Base-by-base conservation (phyloP, 495 filamentous ascomycete species). In the Penicillium parvum region DNA sequence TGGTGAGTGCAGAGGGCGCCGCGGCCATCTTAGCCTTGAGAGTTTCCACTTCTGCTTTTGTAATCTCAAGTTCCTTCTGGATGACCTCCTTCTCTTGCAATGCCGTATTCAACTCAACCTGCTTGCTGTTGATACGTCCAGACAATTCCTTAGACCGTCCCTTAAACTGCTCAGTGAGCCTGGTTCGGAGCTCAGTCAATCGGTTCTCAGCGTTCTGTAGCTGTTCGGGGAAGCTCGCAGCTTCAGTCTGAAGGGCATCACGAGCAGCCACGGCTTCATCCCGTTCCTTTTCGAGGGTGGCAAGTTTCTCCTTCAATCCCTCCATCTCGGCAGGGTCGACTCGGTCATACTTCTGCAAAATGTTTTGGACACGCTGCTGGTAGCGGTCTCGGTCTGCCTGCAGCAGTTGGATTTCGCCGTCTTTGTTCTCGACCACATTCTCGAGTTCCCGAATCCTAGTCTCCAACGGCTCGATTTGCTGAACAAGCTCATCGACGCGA, bases 331-430 rank as follows among this genome's bases (percentile, higher is more conserved):
- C 86, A 11, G 91, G 92, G 57, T 98, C 92, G 18, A 94, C 82
- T 36, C 92, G 86, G 49, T 96, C 90, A 59, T 97, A 95, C 54
- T 96, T 96, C 49, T 88, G 86, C 15, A 98, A 78, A 36, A 97
- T 95, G 43, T 92, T 86, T 55, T 97, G 89, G 9, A 88, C 87
- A 14, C 94, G 82, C 65, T 95, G 87, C 57, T 94, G 89, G 81
- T 90, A 95, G 19, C 82, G 80, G 53, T 97, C 91, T 4, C 90
- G 79, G 58, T 96, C 89, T 45, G 87, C 83, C 45, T 91, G 83
- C 14, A 96, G 68, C 27, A 96, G 74, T 47, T 82, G 83, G 61
- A 94, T 78, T 58, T 99, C 90, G 4, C 83, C 88, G 36, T 94
- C 85, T 58, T 84, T 84, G 22, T 82, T 86, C 45, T 83, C 79